These are phyloP conservation scores for Zygoascus tannicola DNA, from an alignment of 805 yeast species.

Conservation along the genomic window DNA sequence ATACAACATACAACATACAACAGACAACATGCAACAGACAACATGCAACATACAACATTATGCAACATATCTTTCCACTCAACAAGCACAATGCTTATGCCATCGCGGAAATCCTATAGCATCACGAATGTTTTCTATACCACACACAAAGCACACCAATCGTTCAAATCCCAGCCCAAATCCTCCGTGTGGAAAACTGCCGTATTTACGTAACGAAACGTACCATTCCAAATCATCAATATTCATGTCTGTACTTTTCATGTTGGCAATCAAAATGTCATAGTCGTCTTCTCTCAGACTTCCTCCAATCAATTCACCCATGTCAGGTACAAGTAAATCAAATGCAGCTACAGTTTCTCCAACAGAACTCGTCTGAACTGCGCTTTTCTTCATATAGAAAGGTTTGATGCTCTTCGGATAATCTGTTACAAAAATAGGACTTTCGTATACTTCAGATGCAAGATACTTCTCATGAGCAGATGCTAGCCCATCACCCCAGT, in stretches of 20 bases:
- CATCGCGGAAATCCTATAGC: conserved; percentile 81
- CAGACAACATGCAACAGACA: no score
- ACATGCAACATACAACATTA: no score
- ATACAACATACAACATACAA: no score
- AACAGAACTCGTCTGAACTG: conserved; percentile 20
- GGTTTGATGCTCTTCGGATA: conserved; percentile 78
- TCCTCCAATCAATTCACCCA: conserved; percentile 94
- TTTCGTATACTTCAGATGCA: conserved; percentile 47
- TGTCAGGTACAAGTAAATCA: conserved; percentile 79
- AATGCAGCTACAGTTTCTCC: conserved; percentile 71
- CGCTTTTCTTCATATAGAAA: conserved; percentile 72
- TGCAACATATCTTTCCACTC: conserved; percentile 5
- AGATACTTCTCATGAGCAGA: conserved; percentile 91
- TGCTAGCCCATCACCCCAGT: conserved; percentile 65
- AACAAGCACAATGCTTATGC: conserved; percentile 44
- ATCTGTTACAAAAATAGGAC: conserved; percentile 83
- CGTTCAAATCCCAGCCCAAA: conserved; percentile 94
- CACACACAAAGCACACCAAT: conserved; percentile 60
- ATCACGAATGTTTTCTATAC: conserved; percentile 73
- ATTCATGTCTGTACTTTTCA: conserved; percentile 49
- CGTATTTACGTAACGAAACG: conserved; percentile 58
- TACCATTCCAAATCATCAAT: conserved; percentile 64
- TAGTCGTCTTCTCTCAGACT: conserved; percentile 75
- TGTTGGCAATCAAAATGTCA: conserved; percentile 38
- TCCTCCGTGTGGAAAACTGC: conserved; percentile 91